Base-by-base conservation (phyloP, 805 yeast species). In the Candida maesae region DNA sequence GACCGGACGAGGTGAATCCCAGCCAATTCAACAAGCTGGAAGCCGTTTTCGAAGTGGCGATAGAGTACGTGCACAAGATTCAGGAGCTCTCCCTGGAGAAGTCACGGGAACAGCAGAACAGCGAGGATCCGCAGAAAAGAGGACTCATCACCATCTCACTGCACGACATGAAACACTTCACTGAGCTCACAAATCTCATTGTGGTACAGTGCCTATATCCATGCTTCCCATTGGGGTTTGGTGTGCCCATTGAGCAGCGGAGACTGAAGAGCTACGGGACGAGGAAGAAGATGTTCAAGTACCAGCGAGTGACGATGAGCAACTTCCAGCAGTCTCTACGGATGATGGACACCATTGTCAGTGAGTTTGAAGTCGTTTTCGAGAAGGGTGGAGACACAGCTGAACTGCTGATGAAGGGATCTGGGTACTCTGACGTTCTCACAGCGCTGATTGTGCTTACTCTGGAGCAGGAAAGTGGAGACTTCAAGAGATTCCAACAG, bases 151-250 rank as follows among this genome's bases (percentile, higher is more conserved):
- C 83, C 8, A 81, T 91, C 13, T 86, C 97, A 0, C 67, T 91
- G 9, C 89, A 87, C 52, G 98, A 93, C 58, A 79, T 91, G 73
- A 84, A 80, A 56, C 73, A 77, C 4, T 74, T 93, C 41, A 81
- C 84, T 26, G 74, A 70, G 17, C 56, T 91, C 33, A 60, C 84
- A 15, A 83, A 81, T 47, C 43, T 83, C 10, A 67, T 90, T 2
- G 76, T 89, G 0, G 61, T 83, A 2, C 82, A 80, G 48, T 90
- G 95, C 0, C 68, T 91, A 0, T 83, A 82, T 50, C 77, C 89
- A 0, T 74, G 76, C 37, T 46, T 87, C 1, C 75, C 80, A 0
- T 44, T 58, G 8, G 74, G 73, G 2, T 68, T 80, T 17, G 85
- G 89, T 1, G 71, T 86, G 2, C 85, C 91, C 0, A 55, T 82